Percentiles rank a stretch among this genome's conserved stretches.
These are phyloP conservation scores for Onygenales sp. DNA, from an alignment of 2,329 filamentous ascomycete species.

Conservation along the genomic window DNA sequence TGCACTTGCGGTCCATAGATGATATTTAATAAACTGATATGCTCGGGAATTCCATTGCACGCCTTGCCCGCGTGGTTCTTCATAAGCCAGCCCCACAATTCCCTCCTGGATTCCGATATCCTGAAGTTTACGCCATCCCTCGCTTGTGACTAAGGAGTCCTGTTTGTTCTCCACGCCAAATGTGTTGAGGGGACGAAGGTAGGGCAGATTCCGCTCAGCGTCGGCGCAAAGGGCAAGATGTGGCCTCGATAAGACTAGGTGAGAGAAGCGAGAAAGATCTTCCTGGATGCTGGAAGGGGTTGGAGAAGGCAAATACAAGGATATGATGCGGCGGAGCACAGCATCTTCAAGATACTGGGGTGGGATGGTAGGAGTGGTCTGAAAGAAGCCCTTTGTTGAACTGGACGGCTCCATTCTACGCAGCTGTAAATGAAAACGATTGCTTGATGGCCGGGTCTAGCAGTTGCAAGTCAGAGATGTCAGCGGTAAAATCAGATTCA, in stretches of 20 bases:
- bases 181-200: conserved; percentile 14
- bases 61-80: conserved; percentile 1
- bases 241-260: conserved; percentile 12
- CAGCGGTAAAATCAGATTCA: too few relatives aligned
- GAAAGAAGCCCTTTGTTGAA: conserved; percentile 18
- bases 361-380: conserved; percentile 11
- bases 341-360: conserved; percentile 14
- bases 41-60: conserved; percentile 15
- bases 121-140: conserved; percentile 18
- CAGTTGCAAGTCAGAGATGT: not conserved
- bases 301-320: conserved; percentile 15
- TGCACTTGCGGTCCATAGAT: conserved; percentile 17
- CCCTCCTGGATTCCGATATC: conserved; percentile 17
- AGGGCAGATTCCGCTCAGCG: conserved; percentile 15
- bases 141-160: conserved; percentile 17
- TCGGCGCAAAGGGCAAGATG: conserved; percentile 13
- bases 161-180: conserved; percentile 18
- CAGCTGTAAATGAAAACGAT: too few relatives aligned
- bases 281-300: conserved; percentile 11
- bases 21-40: conserved; percentile 16
- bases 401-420: conserved; percentile 16
- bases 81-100: conserved; percentile 16
- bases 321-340: conserved; percentile 13
- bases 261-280: conserved; percentile 15
- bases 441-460: not conserved